Evolutionary conservation across 768 basidiomycete species (phyloP), one percentile per base, ranked within the genome.

Genomic region (Suillus clintonianus): DNA sequence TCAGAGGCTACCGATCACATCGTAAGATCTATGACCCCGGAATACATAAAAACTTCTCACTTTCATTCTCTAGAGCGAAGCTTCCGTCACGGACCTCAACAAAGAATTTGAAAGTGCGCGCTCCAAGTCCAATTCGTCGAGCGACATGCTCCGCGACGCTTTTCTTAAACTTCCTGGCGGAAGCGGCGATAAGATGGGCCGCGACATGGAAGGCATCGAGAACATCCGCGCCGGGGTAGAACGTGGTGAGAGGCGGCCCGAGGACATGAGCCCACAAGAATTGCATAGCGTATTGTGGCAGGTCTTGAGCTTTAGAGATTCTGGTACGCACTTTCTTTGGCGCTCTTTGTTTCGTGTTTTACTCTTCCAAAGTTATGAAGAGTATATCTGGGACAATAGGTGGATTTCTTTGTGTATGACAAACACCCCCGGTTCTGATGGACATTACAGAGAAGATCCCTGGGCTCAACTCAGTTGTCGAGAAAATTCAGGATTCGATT

Each of bases 201-300:
- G 92, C 9, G 91, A 94, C 34, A 82, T 95, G 79, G 89, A 92
- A 39, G 81, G 82, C 42, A 85, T 96, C 63, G 84, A 92, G 69
- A 82, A 86, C 24, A 89, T 91, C 59, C 77, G 90, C 15, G 84
- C 86, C 0, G 85, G 83, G 0, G 81, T 85, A 1, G 78, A 81
- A n/a, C 78, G 79, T 11, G 87, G 86, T 0, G 90, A 89, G 5
- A 90, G 88, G 74, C 78, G 81, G 15, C 91, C 95, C 0, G 86
- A 89, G 65, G 85, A 91, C 19, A 92, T 98, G 94, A 87, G 78
- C 59, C 94, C 95, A 4, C 92, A 96, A 76, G 94, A 98, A 74
- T 68, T 97, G 57, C 93, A 95, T 73, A 78, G 85, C 2, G 86
- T 88, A 3, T 77, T 96, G 24, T 96, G 94, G 94, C 86, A 93